Base-by-base conservation (phyloP, 2,329 filamentous ascomycete species). In the Verticillium nonalfalfae region DNA sequence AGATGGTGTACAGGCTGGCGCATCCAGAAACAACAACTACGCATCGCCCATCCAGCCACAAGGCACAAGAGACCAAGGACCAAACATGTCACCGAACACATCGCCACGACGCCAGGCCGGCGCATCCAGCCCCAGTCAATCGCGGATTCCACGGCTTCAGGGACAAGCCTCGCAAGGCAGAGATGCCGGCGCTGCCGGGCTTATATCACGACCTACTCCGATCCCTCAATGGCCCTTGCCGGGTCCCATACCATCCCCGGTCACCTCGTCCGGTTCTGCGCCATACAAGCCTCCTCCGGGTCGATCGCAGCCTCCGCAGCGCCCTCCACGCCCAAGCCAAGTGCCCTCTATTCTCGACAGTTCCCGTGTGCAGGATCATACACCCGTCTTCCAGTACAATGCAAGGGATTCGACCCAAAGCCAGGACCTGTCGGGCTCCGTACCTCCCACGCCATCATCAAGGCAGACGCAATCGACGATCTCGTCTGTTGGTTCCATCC, bases 281-380 rank as follows among this genome's bases (percentile, higher is more conserved):
- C 74, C 78, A 21, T 85, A 85, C 65, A 77, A 78, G 67, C 79
- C 82, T 59, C 80, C 82, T 15, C 73, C 78, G n/a, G 79, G 79
- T 56, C 76, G 77, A 63, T 78, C 79, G 39, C 75, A 79, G 45
- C 78, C 83, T 31, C 85, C 85, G 21, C 82, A 81, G 68, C 78
- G 85, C 64, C 86, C 85, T 10, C 83, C 83, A 11, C 79, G 86
- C 40, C 85, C 85, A 7, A 87, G 84, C 66, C 72, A 78, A 63
- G 83, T 87, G 2, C 84, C 84, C 10, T 86, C 84, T 0, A 81
- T 86, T 38, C 72, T 86, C 31, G 84, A 87, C 66, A 77, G 77
- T 61, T 82, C 84, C 45, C 79, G 76, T 61, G 69, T 85, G 14
- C 82, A 87, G 70, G 82, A 85, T 6, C 80, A 77, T 26, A 84